Conservation (phyloP, 345 rosid species). For the Excoecaria agallocha region DNA sequence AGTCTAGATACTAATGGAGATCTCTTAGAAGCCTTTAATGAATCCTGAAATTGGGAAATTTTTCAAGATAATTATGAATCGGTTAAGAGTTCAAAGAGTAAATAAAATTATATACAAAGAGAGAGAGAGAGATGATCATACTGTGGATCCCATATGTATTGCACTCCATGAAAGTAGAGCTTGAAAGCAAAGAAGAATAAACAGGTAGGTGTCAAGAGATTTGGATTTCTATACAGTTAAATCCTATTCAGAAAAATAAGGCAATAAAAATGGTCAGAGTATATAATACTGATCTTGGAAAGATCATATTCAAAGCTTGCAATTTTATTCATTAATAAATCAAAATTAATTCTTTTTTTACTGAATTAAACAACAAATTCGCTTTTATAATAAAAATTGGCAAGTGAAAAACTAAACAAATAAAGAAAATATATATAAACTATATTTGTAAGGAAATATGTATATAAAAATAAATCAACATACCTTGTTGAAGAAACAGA, state of each 20-base stretch:
- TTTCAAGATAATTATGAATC: neutral
- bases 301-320: neutral
- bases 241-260: slow-evolving; percentile 26
- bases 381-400: too few species aligned
- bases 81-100: neutral
- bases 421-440: too few species aligned
- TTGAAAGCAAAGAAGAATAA: neutral
- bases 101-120: neutral
- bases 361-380: neutral
- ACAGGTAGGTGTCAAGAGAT: neutral
- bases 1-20: slow-evolving; percentile 30
- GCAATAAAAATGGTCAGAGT: slow-evolving; percentile 34
- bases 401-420: too few species aligned
- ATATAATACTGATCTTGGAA: neutral
- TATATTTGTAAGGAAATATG: neutral
- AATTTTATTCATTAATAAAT: neutral
- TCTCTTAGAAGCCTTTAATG: slow-evolving; percentile 36
- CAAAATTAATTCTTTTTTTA: too few species aligned
- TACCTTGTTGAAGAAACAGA: slow-evolving; percentile 6
- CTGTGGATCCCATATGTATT: slow-evolving; percentile 28
- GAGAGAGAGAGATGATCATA: neutral
- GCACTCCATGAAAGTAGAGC: slow-evolving; percentile 25
- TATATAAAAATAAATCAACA: neutral
- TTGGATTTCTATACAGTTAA: slow-evolving; percentile 6
- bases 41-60: slow-evolving; percentile 23